A percentile compares a stretch with the other conserved stretches of the same genome.
Conservation (phyloP, 176 grass and related monocot species). For the Metroxylon sagu region DNA sequence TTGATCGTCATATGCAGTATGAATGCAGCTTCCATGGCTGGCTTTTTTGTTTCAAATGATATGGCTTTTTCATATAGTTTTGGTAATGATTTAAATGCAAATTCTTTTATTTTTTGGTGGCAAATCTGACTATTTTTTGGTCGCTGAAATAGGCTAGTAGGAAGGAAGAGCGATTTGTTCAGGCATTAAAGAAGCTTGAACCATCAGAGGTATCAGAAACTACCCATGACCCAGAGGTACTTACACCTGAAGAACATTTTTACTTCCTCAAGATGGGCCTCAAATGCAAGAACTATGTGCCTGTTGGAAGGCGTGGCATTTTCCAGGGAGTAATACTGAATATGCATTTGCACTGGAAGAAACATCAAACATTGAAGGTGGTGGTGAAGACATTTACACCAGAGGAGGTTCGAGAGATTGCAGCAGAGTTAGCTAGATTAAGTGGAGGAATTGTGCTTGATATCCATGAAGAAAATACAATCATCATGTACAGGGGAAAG, state of each 20-base stretch:
- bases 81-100: background rate
- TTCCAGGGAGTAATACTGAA: slow-evolving; percentile 97
- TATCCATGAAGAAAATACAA: slow-evolving; percentile 75
- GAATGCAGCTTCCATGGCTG: no score
- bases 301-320: slow-evolving; percentile 87
- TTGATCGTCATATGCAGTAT: no score
- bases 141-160: slow-evolving; percentile 39
- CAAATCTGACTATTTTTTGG: slow-evolving; percentile 1
- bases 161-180: slow-evolving; percentile 64
- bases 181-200: slow-evolving; percentile 88
- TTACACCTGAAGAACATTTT: slow-evolving; percentile 95
- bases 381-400: slow-evolving; percentile 94
- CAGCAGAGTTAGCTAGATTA: slow-evolving; percentile 60
- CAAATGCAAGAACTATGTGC: slow-evolving; percentile 96
- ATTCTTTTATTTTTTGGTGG: background rate
- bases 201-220: slow-evolving; percentile 56
- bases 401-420: slow-evolving; percentile 87
- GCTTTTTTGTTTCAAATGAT: background rate
- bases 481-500: slow-evolving; percentile 97
- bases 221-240: slow-evolving; percentile 73
- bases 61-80: background rate
- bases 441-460: slow-evolving; percentile 89
- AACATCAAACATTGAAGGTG: slow-evolving; percentile 86
- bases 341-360: slow-evolving; percentile 99
- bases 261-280: slow-evolving; percentile 90